phyloP scores from a whole-genome alignment of 2,329 filamentous ascomycete species.

The Colletotrichum cuscutae region DNA sequence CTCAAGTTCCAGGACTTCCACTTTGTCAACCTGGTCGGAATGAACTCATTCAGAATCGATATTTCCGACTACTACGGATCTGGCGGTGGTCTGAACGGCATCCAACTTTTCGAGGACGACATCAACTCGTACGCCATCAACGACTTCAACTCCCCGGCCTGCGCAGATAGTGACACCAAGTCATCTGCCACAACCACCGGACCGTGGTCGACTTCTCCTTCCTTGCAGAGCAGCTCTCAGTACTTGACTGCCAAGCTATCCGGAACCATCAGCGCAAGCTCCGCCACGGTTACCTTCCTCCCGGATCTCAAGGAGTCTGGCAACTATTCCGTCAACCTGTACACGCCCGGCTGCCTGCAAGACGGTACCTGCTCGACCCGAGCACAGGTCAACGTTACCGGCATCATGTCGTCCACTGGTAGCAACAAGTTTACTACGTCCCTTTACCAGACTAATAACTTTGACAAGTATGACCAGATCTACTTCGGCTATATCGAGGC shows the following conservation, averaged over 20 bases:
- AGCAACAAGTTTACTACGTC: slow-evolving; percentile 64
- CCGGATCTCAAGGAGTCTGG: slow-evolving; percentile 90
- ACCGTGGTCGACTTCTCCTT: slow-evolving; percentile 77
- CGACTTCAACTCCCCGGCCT: slow-evolving; percentile 88
- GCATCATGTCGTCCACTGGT: slow-evolving; percentile 67
- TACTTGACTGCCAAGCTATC: slow-evolving; percentile 79
- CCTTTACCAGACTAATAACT: slow-evolving; percentile 92
- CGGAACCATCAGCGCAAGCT: slow-evolving; percentile 63
- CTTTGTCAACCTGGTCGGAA: slow-evolving; percentile 88
- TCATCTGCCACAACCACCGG: slow-evolving; percentile 78
- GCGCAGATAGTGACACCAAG: slow-evolving; percentile 66
- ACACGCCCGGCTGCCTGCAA: slow-evolving; percentile 88
- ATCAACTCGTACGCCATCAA: slow-evolving; percentile 87
- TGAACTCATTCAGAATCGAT: slow-evolving; percentile 87
- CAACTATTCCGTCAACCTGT: slow-evolving; percentile 91
- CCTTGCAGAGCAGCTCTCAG: slow-evolving; percentile 75
- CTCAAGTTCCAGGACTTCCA: slow-evolving; percentile 86
- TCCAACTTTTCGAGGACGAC: slow-evolving; percentile 88
- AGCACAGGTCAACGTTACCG: slow-evolving; percentile 85
- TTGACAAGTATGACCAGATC: slow-evolving; percentile 95
- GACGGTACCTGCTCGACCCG: slow-evolving; percentile 81
- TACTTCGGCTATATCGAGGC: slow-evolving; percentile 88
- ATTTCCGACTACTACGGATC: slow-evolving; percentile 88
- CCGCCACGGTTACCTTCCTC: slow-evolving; percentile 78
- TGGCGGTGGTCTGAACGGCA: slow-evolving; percentile 85